Evolutionary conservation across 1,284 basidiomycete genomes (phyloP).

Genomic region (Butyriboletus appendiculatus): DNA sequence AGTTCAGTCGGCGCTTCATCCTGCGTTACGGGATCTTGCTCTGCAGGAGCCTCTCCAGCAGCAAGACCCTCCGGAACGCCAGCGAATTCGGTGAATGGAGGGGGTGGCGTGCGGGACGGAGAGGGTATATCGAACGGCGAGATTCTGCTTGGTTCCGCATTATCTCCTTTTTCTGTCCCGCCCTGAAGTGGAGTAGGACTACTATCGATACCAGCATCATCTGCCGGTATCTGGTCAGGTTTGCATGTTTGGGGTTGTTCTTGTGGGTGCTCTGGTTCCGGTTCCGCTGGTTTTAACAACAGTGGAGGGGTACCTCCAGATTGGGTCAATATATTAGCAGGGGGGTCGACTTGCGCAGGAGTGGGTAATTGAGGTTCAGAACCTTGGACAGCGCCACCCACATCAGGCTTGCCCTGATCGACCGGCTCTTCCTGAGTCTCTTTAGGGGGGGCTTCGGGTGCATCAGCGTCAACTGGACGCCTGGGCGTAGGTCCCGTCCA

Average conservation of each 20-base stretch:
- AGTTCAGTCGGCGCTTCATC: constrained; percentile 25
- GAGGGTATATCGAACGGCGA: constrained; percentile 12
- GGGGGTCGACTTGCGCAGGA: constrained; percentile 28
- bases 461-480: neutral
- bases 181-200: constrained; percentile 2
- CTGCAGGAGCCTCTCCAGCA: constrained; percentile 8
- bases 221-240: constrained; percentile 4
- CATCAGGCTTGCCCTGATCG: constrained; percentile 5
- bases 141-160: neutral
- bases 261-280: neutral
- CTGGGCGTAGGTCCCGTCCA: constrained; percentile 7
- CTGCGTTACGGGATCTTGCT: constrained; percentile 18
- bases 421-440: neutral
- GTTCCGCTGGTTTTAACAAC: constrained; percentile 5
- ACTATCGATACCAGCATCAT: constrained; percentile 14
- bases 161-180: neutral
- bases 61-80: constrained; percentile 2
- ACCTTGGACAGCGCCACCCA: neutral
- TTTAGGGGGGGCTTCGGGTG: constrained; percentile 6
- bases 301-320: constrained; percentile 3
- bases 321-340: constrained; percentile 19
- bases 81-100: constrained; percentile 28
- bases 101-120: constrained; percentile 25
- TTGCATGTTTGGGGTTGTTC: neutral
- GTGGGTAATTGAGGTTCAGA: constrained; percentile 17